phyloP scores from a whole-genome alignment of 257 asterid species.

The Henckelia pumila region DNA sequence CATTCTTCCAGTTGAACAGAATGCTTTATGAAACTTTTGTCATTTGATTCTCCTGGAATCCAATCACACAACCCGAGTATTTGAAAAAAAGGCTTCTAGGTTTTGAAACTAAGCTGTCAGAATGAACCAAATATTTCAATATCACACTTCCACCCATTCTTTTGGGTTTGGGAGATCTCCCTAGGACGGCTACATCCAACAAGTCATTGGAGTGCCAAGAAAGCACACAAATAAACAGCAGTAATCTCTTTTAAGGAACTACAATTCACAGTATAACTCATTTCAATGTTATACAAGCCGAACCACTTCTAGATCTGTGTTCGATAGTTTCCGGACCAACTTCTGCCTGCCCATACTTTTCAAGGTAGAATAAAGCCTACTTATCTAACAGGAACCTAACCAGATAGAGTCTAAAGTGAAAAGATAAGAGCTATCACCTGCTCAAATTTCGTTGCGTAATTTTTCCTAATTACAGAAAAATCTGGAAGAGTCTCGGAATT shows the following conservation, averaged over 20 bases:
- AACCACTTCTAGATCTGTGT: not conserved
- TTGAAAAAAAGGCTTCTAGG: not conserved
- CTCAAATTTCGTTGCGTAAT: not conserved
- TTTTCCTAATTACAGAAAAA: not conserved
- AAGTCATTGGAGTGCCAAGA: not conserved
- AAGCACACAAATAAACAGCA: not conserved
- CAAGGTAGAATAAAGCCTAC: not conserved
- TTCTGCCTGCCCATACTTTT: not conserved
- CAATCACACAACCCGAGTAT: not conserved
- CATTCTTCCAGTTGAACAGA: not conserved
- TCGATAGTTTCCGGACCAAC: not conserved
- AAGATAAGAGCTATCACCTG: not conserved
- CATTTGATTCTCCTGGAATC: not conserved
- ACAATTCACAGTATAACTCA: not conserved
- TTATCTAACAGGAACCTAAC: not conserved
- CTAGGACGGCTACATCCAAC: not conserved
- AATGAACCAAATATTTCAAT: not conserved
- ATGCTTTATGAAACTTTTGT: not conserved
- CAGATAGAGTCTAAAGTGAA: not conserved
- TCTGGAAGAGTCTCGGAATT: slow-evolving; percentile 28
- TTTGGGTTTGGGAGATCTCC: not conserved
- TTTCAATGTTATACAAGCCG: not conserved
- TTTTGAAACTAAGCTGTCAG: not conserved
- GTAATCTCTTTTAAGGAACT: not conserved
- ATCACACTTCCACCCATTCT: not conserved